Percentiles rank a stretch among this genome's conserved stretches.
phyloP scores from a whole-genome alignment of 441 rosid species.

The Populus trichocarpa region DNA sequence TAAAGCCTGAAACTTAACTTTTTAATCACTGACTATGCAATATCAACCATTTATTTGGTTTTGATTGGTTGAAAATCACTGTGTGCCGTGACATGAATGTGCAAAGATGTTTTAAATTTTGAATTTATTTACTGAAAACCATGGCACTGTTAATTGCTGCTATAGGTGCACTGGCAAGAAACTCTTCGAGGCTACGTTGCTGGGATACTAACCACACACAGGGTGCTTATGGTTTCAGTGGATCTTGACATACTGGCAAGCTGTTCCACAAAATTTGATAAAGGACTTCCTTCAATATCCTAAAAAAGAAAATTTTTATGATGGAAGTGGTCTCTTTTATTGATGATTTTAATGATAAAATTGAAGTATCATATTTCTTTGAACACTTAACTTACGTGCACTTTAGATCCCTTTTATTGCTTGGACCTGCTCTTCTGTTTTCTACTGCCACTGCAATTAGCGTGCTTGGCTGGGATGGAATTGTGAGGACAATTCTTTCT shows the following conservation, averaged over 20 bases:
- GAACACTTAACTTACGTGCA: conserved; percentile 57
- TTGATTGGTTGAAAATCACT: neutral
- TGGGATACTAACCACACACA: conserved; percentile 83
- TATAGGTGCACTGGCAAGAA: conserved; percentile 95
- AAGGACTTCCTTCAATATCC: conserved; percentile 98
- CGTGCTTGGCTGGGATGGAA: conserved; percentile 98
- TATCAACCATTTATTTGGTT: neutral
- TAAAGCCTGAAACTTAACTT: neutral
- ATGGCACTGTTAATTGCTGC: conserved; percentile 1
- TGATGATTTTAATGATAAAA: conserved; percentile 2
- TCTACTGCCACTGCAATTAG: conserved; percentile 84
- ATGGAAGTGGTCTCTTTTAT: conserved; percentile 1
- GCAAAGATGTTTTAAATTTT: neutral
- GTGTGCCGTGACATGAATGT: no score
- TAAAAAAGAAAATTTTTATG: conserved; percentile 8
- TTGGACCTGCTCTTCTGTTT: conserved; percentile 97
- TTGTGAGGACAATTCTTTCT: conserved; percentile 81
- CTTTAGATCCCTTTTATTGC: conserved; percentile 96
- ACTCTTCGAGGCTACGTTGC: conserved; percentile 90
- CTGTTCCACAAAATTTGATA: conserved; percentile 82
- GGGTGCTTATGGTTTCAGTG: conserved; percentile 90
- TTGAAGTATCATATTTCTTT: conserved; percentile 20
- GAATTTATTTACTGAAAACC: conserved; percentile 1
- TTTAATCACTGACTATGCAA: neutral
- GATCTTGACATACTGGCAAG: conserved; percentile 85